Evolutionary conservation across 495 filamentous ascomycete genomes (phyloP), one percentile per base, ranked within the genome.

Genomic region (Aspergillus biplanus): DNA sequence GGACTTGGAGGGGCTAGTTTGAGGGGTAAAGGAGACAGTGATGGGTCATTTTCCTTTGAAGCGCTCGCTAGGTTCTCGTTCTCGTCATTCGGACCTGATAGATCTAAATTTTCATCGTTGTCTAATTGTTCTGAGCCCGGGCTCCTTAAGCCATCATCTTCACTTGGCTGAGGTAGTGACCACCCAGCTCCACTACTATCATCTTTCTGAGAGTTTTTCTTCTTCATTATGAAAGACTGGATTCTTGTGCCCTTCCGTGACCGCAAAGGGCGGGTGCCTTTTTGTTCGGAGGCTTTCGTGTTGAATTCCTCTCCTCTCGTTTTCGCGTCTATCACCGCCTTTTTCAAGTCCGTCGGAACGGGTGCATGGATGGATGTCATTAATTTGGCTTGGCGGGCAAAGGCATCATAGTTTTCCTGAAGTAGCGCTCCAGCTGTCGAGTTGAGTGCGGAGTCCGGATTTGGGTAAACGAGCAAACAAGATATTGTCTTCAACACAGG

Each of bases 391-490:
- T 89, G 80, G 50, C 82, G 79, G 54, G 82, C 78, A 70, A 86
- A 91, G 4, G 77, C 80, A 12, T 78, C 79, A 61, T 85, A 90
- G 61, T 89, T 86, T 37, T 89, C 88, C 56, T 83, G 80, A 3
- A 89, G 78, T 54, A 90, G 66, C 16, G 81, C 78, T 5, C 88
- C 88, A 6, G 89, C 87, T 13, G 81, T 78, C 12, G 86, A 84
- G 67, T 91, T 91, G 47, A 91, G 78, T 11, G 88, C 86, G 39
- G 87, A 90, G 63, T 87, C 87, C 2, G 88, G 88, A 67, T 91
- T 91, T 7, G 89, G 89, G 53, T 88, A 81, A 55, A 91, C 87
- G n/a, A 91, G 78, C 39, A 91, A 80, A 73, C 89, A 91, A 5
- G 82, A 85, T 46, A 91, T 90, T 0, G 87, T 90, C 83, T 85